Conservation (phyloP, 2,329 filamentous ascomycete species). For the Furcasterigmium furcatum region DNA sequence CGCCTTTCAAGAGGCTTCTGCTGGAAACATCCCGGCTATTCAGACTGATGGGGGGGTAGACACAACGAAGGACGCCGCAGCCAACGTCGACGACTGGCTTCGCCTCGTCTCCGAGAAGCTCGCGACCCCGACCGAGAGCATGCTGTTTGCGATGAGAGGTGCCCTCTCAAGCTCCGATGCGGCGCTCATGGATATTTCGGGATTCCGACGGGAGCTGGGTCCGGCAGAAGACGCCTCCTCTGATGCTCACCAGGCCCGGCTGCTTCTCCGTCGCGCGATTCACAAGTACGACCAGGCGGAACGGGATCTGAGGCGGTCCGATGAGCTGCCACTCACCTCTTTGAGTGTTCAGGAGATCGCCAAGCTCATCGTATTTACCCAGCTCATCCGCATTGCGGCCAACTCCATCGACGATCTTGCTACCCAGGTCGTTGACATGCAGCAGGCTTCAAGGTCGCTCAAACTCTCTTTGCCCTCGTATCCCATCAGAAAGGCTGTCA, state of each 20-base stretch:
- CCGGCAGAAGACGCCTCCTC: slow-evolving; percentile 36
- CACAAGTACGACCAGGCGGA: slow-evolving; percentile 45
- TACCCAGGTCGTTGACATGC: slow-evolving; percentile 44
- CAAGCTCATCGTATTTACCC: slow-evolving; percentile 51
- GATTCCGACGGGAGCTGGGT: slow-evolving; percentile 43
- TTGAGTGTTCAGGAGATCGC: slow-evolving; percentile 46
- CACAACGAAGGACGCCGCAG: not conserved
- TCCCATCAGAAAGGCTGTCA: slow-evolving; percentile 47
- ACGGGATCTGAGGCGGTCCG: slow-evolving; percentile 39
- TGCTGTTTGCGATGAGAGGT: slow-evolving; percentile 43
- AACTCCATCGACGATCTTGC: slow-evolving; percentile 42
- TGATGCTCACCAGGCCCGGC: slow-evolving; percentile 34
- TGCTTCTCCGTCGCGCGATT: slow-evolving; percentile 37
- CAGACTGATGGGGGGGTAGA: not conserved
- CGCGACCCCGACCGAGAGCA: slow-evolving; percentile 40
- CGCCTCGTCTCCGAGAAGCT: slow-evolving; percentile 19
- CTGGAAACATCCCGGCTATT: not conserved
- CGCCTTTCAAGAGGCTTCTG: not conserved
- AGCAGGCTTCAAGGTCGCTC: slow-evolving; percentile 33
- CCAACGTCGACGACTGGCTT: not conserved
- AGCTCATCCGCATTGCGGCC: slow-evolving; percentile 50
- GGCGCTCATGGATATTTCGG: slow-evolving; percentile 50
- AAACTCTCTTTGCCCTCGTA: slow-evolving; percentile 49
- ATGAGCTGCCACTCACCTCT: slow-evolving; percentile 39
- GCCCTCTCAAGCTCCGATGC: slow-evolving; percentile 45